A percentile compares a stretch with the other conserved stretches of the same genome.
These are phyloP conservation scores for Coffea humblotiana DNA, from an alignment of 305 asterid species.

Conservation along the genomic window DNA sequence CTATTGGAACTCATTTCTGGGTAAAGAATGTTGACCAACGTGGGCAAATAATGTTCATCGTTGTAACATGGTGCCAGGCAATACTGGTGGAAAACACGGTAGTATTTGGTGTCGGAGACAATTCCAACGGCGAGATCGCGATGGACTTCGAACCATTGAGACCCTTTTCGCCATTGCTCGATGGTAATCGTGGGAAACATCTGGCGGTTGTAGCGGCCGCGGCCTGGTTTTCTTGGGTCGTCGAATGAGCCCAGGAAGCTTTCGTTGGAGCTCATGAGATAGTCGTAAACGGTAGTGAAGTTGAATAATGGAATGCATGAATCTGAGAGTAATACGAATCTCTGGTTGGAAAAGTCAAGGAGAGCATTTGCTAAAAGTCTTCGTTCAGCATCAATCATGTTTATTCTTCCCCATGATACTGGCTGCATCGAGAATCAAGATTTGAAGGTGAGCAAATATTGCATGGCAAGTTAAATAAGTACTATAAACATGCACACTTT, in stretches of 20 bases:
- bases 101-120: slow-evolving; percentile 42
- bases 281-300: slow-evolving; percentile 51
- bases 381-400: slow-evolving; percentile 73
- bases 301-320: slow-evolving; percentile 71
- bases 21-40: slow-evolving; percentile 46
- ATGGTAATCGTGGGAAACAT: slow-evolving; percentile 58
- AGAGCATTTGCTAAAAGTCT: slow-evolving; percentile 61
- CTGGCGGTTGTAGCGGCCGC: slow-evolving; percentile 54
- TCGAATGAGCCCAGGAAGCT: slow-evolving; percentile 48
- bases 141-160: slow-evolving; percentile 65
- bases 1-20: slow-evolving; percentile 41
- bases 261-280: slow-evolving; percentile 35
- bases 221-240: slow-evolving; percentile 52
- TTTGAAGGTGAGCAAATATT: background rate
- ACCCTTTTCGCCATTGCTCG: slow-evolving; percentile 49
- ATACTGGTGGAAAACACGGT: slow-evolving; percentile 28
- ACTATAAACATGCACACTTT: background rate
- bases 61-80: slow-evolving; percentile 52
- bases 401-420: slow-evolving; percentile 55
- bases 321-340: slow-evolving; percentile 61
- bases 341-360: slow-evolving; percentile 51
- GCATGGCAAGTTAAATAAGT: background rate
- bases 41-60: slow-evolving; percentile 65
- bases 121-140: slow-evolving; percentile 42
- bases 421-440: slow-evolving; percentile 33